Conservation (phyloP, 2,329 filamentous ascomycete genomes). For the Colletotrichum trifolii region DNA sequence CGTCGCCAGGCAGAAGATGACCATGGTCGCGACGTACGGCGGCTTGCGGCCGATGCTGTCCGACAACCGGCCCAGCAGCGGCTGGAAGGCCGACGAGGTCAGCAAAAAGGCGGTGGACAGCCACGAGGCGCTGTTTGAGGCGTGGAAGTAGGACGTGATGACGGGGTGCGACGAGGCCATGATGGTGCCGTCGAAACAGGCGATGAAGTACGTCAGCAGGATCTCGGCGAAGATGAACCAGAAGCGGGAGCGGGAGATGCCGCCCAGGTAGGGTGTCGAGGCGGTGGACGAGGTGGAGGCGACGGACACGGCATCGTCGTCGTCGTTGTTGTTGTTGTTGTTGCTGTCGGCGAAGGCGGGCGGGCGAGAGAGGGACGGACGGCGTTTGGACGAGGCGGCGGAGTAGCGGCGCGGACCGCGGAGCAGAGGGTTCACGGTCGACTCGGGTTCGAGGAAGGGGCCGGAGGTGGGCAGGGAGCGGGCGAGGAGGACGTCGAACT, state of each 20-base stretch:
- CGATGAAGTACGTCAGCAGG: constrained; percentile 67
- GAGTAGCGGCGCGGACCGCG: constrained; percentile 46
- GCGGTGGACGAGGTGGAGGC: constrained; percentile 30
- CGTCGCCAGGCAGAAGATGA: constrained; percentile 73
- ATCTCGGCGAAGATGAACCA: constrained; percentile 72
- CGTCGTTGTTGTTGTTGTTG: constrained; percentile 4
- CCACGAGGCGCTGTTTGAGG: constrained; percentile 85
- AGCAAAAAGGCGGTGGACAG: constrained; percentile 82
- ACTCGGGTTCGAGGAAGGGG: constrained; percentile 55
- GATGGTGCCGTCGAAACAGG: constrained; percentile 80
- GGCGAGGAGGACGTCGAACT: constrained; percentile 51
- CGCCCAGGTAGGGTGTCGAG: constrained; percentile 53
- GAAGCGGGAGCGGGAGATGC: constrained; percentile 63
- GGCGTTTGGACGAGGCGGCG: constrained; percentile 26
- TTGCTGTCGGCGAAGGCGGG: constrained; percentile 15
- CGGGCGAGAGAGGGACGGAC: constrained; percentile 16
- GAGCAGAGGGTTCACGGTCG: constrained; percentile 53
- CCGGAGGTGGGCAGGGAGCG: constrained; percentile 51
- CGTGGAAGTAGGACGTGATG: constrained; percentile 82
- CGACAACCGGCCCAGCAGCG: constrained; percentile 78
- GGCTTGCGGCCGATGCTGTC: constrained; percentile 78
- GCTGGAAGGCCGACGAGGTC: constrained; percentile 81
- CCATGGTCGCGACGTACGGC: constrained; percentile 72
- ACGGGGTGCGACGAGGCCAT: constrained; percentile 86
- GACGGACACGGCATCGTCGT: constrained; percentile 25